Percentiles rank a stretch among this genome's conserved stretches.
Conservation (phyloP, 1,284 basidiomycete genomes). For the Ceratobasidium sp. region DNA sequence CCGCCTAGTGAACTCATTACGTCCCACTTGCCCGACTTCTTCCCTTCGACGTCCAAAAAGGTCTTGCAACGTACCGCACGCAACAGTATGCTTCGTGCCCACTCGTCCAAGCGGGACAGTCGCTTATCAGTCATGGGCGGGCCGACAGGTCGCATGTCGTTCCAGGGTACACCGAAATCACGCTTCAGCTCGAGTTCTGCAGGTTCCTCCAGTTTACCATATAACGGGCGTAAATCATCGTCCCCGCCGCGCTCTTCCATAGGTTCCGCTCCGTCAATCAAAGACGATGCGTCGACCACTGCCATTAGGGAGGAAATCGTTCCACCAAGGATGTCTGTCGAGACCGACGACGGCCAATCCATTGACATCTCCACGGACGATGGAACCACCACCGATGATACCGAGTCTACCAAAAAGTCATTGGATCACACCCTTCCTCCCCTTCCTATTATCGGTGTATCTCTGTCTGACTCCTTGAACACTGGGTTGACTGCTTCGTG, state of each 20-base stretch:
- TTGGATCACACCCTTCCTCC: constrained; percentile 72
- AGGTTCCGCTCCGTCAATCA: constrained; percentile 25
- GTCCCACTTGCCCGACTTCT: constrained; percentile 94
- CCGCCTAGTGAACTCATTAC: constrained; percentile 97
- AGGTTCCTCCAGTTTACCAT: constrained; percentile 56
- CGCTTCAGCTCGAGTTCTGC: constrained; percentile 74
- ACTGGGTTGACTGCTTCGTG: constrained; percentile 49
- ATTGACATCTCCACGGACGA: constrained; percentile 59
- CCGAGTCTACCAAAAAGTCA: constrained; percentile 50
- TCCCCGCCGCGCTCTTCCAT: constrained; percentile 30
- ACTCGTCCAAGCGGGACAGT: constrained; percentile 57
- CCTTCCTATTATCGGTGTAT: constrained; percentile 77
- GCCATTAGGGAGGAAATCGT: constrained; percentile 50
- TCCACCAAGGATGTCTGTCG: constrained; percentile 72
- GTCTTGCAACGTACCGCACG: constrained; percentile 82
- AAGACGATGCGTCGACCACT: constrained; percentile 22
- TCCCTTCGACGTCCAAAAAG: constrained; percentile 91
- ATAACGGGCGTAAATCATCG: constrained; percentile 10
- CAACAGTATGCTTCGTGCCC: constrained; percentile 70
- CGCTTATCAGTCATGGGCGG: constrained; percentile 26
- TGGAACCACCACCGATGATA: constrained; percentile 55
- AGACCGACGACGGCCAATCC: constrained; percentile 67
- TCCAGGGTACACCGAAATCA: constrained; percentile 53
- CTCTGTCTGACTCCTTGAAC: constrained; percentile 78
- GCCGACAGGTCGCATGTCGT: constrained; percentile 14